Evolutionary conservation across 306 rosid genomes (phyloP).

Genomic region (Sicyos edulis): DNA sequence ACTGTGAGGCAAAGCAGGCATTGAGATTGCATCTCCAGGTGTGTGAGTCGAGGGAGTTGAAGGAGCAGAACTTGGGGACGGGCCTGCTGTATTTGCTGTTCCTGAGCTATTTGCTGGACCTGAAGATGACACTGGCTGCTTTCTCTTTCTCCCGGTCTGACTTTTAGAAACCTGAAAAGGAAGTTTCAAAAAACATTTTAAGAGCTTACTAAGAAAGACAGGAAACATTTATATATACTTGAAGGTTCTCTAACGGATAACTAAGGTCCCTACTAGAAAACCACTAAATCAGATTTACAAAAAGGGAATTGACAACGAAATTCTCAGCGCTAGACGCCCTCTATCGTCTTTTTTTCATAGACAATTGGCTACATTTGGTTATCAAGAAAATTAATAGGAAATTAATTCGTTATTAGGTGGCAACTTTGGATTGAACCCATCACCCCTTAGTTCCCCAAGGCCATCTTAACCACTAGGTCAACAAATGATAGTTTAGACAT

Average conservation of each 20-base stretch:
- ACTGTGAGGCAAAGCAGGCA: constrained; percentile 86
- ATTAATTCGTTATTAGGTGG: too few relatives aligned
- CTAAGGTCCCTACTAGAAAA: not conserved
- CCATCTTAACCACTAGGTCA: too few relatives aligned
- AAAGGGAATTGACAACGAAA: not conserved
- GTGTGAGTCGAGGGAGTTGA: constrained; percentile 99
- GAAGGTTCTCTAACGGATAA: not conserved
- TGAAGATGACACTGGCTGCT: constrained; percentile 93
- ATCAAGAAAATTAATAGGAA: too few relatives aligned
- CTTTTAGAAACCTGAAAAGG: constrained; percentile 75
- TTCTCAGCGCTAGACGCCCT: not conserved
- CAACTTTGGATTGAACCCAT: too few relatives aligned
- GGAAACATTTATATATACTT: not conserved
- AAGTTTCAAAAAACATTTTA: constrained; percentile 34
- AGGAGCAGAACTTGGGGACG: constrained; percentile 97
- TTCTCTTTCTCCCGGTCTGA: constrained; percentile 96
- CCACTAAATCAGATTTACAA: not conserved
- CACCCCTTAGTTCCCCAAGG: too few relatives aligned
- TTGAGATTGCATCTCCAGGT: constrained; percentile 91
- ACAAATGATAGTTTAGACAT: too few relatives aligned
- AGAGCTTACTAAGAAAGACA: constrained; percentile 21
- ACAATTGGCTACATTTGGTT: too few relatives aligned
- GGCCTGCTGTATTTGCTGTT: constrained; percentile 93
- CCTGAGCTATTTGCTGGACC: constrained; percentile 99
- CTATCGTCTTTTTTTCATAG: not conserved